Conservation (phyloP, 2,329 filamentous ascomycete species). For the Phaeosphaeria sp. region DNA sequence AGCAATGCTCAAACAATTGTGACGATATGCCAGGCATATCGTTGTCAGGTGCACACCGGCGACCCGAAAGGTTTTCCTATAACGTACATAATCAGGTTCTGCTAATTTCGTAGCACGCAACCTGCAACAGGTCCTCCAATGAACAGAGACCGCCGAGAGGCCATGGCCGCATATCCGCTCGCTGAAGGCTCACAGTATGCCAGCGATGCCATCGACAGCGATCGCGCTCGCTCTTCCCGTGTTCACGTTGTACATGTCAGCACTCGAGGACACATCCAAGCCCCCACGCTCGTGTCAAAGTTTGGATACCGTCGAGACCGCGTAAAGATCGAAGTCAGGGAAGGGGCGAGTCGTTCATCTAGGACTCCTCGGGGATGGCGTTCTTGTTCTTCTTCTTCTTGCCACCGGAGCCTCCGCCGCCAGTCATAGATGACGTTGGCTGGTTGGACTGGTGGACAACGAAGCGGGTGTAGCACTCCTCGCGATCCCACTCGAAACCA, state of each 20-base stretch:
- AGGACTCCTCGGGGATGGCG: constrained; percentile 29
- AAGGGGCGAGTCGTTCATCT: constrained; percentile 48
- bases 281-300: constrained; percentile 29
- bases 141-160: constrained; percentile 19
- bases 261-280: constrained; percentile 30
- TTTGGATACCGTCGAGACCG: constrained; percentile 29
- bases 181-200: constrained; percentile 21
- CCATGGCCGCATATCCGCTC: constrained; percentile 18
- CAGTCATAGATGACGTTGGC: constrained; percentile 41
- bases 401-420: constrained; percentile 49
- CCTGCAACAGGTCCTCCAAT: constrained; percentile 27
- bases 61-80: constrained; percentile 23
- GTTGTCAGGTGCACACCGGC: constrained; percentile 31
- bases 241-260: constrained; percentile 36
- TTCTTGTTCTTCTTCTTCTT: constrained; percentile 51
- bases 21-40: constrained; percentile 25
- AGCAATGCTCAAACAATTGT: constrained; percentile 6
- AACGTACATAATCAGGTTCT: constrained; percentile 32
- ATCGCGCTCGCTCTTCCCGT: constrained; percentile 44
- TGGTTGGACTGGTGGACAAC: constrained; percentile 84
- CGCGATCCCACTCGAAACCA: constrained; percentile 96
- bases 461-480: constrained; percentile 87
- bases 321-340: constrained; percentile 40
- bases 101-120: constrained; percentile 27
- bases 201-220: constrained; percentile 23